Evolutionary conservation across 345 rosid species (phyloP).

Genomic region (Psidium friedrichsthalianum): DNA sequence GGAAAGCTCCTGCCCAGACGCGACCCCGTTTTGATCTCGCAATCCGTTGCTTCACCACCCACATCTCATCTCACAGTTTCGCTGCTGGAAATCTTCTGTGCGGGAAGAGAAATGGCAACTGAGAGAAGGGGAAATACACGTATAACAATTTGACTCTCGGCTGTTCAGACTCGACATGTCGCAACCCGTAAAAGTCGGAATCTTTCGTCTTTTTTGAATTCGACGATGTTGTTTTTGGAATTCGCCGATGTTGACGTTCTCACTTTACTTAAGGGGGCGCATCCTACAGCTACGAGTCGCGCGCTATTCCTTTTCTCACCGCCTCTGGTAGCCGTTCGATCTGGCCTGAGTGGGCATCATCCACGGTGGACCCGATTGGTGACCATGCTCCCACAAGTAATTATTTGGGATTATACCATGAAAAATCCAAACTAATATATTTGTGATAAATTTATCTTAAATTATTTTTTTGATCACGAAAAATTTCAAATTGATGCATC

Average conservation of each 20-base stretch:
- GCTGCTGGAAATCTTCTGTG: neutral
- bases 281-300: neutral
- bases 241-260: neutral
- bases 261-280: neutral
- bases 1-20: constrained; percentile 32
- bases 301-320: neutral
- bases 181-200: neutral
- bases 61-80: constrained; percentile 15
- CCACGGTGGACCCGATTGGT: neutral
- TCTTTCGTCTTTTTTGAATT: neutral
- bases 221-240: neutral
- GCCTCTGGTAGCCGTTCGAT: neutral
- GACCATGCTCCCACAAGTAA: neutral
- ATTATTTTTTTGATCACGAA: no score
- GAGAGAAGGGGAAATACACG: neutral
- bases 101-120: neutral
- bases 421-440: no score
- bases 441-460: no score
- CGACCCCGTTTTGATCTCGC: constrained; percentile 30
- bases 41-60: constrained; percentile 41
- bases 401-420: no score
- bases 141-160: neutral
- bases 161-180: neutral
- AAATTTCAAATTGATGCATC: no score
- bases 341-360: neutral